Percentiles rank a stretch among this genome's conserved stretches.
Evolutionary conservation across 331 rosid species (phyloP).

Genomic region (Pyracantha coccinea): DNA sequence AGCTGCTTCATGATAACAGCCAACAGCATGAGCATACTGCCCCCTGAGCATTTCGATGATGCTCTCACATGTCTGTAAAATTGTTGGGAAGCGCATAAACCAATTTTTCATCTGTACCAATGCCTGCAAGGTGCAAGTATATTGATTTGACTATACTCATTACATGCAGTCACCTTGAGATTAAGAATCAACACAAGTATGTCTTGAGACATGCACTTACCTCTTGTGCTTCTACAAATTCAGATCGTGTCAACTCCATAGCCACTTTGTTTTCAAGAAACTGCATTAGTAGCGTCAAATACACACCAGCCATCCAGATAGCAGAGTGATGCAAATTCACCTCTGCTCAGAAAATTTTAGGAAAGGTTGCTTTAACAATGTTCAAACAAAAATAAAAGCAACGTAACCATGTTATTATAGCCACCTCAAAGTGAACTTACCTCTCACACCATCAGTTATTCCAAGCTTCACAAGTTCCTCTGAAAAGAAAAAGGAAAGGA

Average conservation of each 20-base stretch:
- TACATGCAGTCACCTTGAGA: background rate
- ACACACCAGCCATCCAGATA: conserved; percentile 98
- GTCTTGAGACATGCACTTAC: conserved; percentile 32
- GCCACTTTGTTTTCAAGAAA: conserved; percentile 98
- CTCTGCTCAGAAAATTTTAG: conserved; percentile 48
- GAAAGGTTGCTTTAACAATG: conserved; percentile 16
- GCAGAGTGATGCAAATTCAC: conserved; percentile 92
- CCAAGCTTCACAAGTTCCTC: conserved; percentile 92
- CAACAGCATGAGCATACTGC: conserved; percentile 90
- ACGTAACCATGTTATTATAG: background rate
- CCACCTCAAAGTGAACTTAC: conserved; percentile 39
- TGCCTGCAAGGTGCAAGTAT: conserved; percentile 48
- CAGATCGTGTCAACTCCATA: conserved; percentile 86
- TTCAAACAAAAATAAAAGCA: conserved; percentile 9
- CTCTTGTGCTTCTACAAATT: conserved; percentile 94
- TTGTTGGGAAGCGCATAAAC: conserved; percentile 90
- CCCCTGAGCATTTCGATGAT: conserved; percentile 94
- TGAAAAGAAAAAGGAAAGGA: conserved; percentile 21
- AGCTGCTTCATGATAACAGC: conserved; percentile 79
- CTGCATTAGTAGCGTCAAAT: conserved; percentile 87
- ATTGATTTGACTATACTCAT: background rate
- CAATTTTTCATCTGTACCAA: conserved; percentile 84
- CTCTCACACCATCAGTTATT: conserved; percentile 77
- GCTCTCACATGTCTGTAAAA: conserved; percentile 90
- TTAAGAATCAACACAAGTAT: background rate